phyloP scores from a whole-genome alignment of 257 asterid genomes.

The Solanum sejunctum region DNA sequence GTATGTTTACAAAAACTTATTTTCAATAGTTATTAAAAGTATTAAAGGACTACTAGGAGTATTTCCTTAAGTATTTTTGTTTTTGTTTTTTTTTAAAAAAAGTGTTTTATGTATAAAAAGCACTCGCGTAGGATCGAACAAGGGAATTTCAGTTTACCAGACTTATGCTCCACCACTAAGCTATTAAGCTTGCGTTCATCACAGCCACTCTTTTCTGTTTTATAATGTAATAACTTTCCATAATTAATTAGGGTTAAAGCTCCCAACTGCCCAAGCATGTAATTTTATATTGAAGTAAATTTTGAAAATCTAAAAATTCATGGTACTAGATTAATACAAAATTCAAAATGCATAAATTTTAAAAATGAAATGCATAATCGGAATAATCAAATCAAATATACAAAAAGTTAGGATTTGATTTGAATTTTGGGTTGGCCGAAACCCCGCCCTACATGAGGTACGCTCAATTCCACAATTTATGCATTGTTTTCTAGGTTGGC shows the following conservation, averaged over 20 bases:
- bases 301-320: not conserved
- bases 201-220: rapidly evolving
- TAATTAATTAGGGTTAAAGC: too few species aligned
- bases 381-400: not conserved
- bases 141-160: constrained; percentile 3
- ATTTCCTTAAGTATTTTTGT: not conserved
- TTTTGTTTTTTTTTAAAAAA: not conserved
- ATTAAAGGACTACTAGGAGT: too few species aligned
- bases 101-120: not conserved
- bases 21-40: not conserved
- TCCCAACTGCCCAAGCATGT: too few species aligned
- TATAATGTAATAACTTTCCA: not conserved
- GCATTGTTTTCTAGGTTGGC: not conserved
- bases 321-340: not conserved
- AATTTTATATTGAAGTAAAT: too few species aligned
- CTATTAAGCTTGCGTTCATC: not conserved
- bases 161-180: constrained; percentile 1
- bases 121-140: not conserved
- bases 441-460: not conserved
- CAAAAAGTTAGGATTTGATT: not conserved
- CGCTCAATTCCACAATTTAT: not conserved
- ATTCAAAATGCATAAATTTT: too few species aligned
- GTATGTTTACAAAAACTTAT: not conserved
- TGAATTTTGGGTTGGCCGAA: not conserved
- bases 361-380: too few species aligned